phyloP scores from a whole-genome alignment of 2,329 filamentous ascomycete genomes.

The Colletotrichum cereale region DNA sequence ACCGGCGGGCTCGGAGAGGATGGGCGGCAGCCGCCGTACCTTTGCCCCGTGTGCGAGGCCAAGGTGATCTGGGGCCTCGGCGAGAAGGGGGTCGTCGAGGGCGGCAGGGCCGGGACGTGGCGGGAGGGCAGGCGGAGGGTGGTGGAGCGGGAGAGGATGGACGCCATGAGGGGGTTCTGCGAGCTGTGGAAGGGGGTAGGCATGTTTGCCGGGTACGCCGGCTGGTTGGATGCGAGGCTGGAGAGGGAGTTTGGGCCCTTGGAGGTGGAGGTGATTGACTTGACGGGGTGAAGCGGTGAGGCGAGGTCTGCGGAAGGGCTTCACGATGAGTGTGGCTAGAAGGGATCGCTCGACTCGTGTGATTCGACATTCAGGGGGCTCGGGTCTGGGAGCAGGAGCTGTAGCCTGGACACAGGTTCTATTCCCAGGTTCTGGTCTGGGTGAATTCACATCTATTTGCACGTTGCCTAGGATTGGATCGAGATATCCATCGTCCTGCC shows the following conservation, averaged over 20 bases:
- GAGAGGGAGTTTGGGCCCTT: background rate
- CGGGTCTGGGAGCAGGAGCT: too few species aligned
- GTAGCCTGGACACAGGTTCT: too few species aligned
- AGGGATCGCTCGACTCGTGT: too few species aligned
- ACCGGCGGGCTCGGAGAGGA: slow-evolving; percentile 70
- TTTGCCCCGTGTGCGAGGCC: slow-evolving; percentile 70
- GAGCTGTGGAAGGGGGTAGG: slow-evolving; percentile 52
- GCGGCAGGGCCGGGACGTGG: slow-evolving; percentile 43
- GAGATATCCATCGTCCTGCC: background rate
- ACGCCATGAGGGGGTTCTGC: slow-evolving; percentile 57
- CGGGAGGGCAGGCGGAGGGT: background rate
- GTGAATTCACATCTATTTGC: too few species aligned
- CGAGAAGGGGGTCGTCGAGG: slow-evolving; percentile 43
- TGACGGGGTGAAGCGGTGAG: background rate
- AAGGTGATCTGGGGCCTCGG: slow-evolving; percentile 60
- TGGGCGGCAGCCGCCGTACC: slow-evolving; percentile 71
- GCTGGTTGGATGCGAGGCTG: slow-evolving; percentile 54
- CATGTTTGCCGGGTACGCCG: slow-evolving; percentile 60
- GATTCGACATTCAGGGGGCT: too few species aligned
- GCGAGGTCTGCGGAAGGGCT: background rate
- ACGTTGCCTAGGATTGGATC: too few species aligned
- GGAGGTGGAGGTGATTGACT: background rate
- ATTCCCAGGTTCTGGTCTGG: too few species aligned
- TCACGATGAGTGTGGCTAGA: background rate
- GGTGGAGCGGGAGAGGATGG: slow-evolving; percentile 25